Evolutionary conservation across 1,284 basidiomycete genomes (phyloP), one percentile per base, ranked within the genome.

Genomic region (Sanghuangporus sanghuang): DNA sequence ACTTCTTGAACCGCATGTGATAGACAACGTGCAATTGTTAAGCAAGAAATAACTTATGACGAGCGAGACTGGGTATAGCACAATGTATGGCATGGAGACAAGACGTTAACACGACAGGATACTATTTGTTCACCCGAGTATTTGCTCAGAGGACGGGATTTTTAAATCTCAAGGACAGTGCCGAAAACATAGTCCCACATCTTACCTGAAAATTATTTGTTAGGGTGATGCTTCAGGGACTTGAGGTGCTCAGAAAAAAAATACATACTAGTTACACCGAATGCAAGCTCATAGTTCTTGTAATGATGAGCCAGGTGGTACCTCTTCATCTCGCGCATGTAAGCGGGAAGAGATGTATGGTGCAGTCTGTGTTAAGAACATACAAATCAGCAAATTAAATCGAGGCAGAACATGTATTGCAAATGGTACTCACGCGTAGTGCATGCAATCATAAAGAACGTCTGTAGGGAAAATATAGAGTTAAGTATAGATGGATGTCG

Each of bases 301-400:
- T 96, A 98, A 76, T 98, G 96, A 73, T 98, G 96, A n/a, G 95
- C 95, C 68, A 99, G 85, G 72, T 99, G 96, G 73, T 98, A 98
- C 74, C 92, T 91, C 82, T 99, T 99, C 89, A 94, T 90, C 74
- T 95, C 88, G 62, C 83, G 83, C 75, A 98, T 77, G 77, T 98
- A 97, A 52, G 86, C 78, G 0, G 96, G 96, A 35, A 99, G 85
- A 68, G 82, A 87, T n/a, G 90, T 92, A 78, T 96, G 94, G 73
- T 96, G 94, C 59, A 95, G 80, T 18, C 89, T 90, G 63, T 53
- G 12, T 60, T 49, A 62, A 7, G 61, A 66, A 63, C 38, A 61
- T 62, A 65, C 39, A 59, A 62, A 40, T 32, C 57, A 49, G 50
- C 11, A 53, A 36, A 21, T 12, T 12, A 39, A 14, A 27, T 38